A percentile compares a stretch with the other conserved stretches of the same genome.
Evolutionary conservation across 2,329 filamentous ascomycete species (phyloP).

Genomic region (Thelonectria blattea): DNA sequence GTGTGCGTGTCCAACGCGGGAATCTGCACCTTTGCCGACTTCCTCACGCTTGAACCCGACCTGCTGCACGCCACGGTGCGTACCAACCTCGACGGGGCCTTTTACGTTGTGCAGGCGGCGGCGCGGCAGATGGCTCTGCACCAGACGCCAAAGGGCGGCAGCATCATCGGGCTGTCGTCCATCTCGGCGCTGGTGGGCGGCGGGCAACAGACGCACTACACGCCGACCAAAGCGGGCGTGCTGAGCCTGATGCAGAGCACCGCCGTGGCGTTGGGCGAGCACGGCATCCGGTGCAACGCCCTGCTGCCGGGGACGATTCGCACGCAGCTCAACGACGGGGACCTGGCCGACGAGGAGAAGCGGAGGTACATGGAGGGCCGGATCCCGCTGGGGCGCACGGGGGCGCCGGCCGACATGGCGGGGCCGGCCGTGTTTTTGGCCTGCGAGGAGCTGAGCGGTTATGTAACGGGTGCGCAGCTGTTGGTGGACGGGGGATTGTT

Average conservation of each 20-base stretch:
- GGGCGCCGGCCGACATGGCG: constrained; percentile 74
- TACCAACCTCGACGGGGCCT: constrained; percentile 88
- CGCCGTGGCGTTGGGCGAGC: constrained; percentile 77
- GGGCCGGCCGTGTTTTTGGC: constrained; percentile 87
- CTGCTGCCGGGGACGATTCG: constrained; percentile 82
- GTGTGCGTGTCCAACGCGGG: constrained; percentile 90
- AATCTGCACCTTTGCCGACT: constrained; percentile 86
- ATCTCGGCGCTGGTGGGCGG: constrained; percentile 81
- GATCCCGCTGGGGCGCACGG: constrained; percentile 80
- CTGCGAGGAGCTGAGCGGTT: constrained; percentile 77
- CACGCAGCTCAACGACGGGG: constrained; percentile 84
- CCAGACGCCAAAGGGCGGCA: constrained; percentile 71
- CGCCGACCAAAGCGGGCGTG: constrained; percentile 85
- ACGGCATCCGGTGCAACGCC: constrained; percentile 83
- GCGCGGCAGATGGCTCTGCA: constrained; percentile 77
- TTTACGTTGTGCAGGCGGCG: constrained; percentile 85
- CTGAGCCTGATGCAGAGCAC: constrained; percentile 82
- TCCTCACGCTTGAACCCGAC: constrained; percentile 73
- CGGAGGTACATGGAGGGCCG: constrained; percentile 78
- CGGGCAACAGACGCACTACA: constrained; percentile 82
- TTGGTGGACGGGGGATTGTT: constrained; percentile 89
- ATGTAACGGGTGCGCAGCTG: constrained; percentile 82
- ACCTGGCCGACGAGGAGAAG: constrained; percentile 76
- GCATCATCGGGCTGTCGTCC: constrained; percentile 78
- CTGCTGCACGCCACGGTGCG: constrained; percentile 75